Conservation (phyloP, 2,329 filamentous ascomycete genomes). For the Alternaria incomplexa region DNA sequence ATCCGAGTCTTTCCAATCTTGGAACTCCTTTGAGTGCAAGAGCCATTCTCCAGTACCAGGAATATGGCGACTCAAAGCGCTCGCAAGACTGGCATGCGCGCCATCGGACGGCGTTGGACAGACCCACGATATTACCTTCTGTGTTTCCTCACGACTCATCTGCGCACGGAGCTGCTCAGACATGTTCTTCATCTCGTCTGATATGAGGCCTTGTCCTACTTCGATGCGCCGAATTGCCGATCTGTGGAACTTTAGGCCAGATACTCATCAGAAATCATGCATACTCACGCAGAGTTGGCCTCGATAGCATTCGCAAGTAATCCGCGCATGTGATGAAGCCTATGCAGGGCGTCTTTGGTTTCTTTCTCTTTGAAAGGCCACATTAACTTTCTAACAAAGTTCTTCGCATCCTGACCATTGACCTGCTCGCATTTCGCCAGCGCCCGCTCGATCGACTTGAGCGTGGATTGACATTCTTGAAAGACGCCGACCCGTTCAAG, state of each 20-base stretch:
- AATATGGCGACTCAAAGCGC: neutral
- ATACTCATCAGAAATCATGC: too few species aligned
- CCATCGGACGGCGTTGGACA: neutral
- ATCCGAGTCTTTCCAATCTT: neutral
- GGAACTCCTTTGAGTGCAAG: neutral
- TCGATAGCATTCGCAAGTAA: conserved; percentile 11
- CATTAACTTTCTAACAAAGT: conserved; percentile 4
- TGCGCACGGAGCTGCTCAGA: neutral
- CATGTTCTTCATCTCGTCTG: neutral
- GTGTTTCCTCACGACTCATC: neutral
- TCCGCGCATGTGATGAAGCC: conserved; percentile 4
- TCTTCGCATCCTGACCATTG: conserved; percentile 7
- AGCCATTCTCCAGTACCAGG: neutral
- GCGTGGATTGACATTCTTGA: neutral
- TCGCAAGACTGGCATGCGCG: neutral
- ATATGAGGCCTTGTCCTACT: neutral
- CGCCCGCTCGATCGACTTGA: conserved; percentile 8
- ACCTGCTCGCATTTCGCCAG: conserved; percentile 9
- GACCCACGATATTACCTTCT: neutral
- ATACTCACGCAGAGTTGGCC: conserved; percentile 5
- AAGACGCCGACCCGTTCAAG: conserved; percentile 4
- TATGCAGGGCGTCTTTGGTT: conserved; percentile 11
- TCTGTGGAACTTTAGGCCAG: neutral
- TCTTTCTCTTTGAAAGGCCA: conserved; percentile 21
- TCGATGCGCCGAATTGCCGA: neutral